phyloP scores from a whole-genome alignment of 257 asterid genomes.

The Oldenlandia corymbosa region DNA sequence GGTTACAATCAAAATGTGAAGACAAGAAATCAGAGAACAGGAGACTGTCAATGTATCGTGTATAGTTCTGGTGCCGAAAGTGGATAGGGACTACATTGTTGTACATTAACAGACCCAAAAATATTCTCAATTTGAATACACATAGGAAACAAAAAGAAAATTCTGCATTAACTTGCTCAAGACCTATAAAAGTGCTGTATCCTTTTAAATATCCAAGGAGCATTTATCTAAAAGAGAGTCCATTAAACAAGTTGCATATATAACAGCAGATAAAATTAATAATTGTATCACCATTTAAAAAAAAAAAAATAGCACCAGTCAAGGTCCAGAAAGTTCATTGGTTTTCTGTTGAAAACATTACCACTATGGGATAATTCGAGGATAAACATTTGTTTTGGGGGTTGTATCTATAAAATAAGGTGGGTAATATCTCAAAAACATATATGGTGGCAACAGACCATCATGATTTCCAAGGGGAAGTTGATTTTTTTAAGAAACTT shows the following conservation, averaged over 20 bases:
- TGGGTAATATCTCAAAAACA: no score
- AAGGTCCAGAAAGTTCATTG: no score
- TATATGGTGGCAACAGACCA: no score
- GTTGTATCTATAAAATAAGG: no score
- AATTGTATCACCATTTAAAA: no score
- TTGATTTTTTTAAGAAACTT: no score
- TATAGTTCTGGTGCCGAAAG: background rate
- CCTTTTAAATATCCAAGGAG: background rate
- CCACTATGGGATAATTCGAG: no score
- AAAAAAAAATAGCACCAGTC: no score
- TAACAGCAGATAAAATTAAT: background rate
- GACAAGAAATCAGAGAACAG: background rate
- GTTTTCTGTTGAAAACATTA: no score
- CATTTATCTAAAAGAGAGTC: background rate
- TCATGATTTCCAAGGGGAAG: no score
- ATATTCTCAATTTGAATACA: background rate
- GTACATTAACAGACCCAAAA: background rate
- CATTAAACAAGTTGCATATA: background rate
- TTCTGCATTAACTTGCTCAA: background rate
- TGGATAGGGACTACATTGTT: background rate
- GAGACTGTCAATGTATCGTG: background rate
- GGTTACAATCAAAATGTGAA: background rate
- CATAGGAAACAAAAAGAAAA: background rate
- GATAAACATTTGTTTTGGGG: no score
- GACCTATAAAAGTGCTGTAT: background rate